These are phyloP conservation scores for Citrus unshiu DNA, from an alignment of 345 rosid genomes.

Conservation along the genomic window DNA sequence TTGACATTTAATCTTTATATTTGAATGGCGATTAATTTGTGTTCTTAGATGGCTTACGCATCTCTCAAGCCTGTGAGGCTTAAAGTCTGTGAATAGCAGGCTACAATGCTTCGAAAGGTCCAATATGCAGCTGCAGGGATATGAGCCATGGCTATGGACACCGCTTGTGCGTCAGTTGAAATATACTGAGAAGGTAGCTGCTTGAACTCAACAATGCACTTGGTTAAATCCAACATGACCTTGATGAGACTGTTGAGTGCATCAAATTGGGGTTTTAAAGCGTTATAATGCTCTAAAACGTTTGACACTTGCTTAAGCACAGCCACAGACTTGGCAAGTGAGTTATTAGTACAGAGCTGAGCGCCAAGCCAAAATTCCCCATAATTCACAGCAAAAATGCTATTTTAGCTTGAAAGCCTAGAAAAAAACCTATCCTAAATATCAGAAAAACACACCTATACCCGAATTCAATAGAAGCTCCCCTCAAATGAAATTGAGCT, in stretches of 20 bases:
- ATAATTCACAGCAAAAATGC: conserved; percentile 25
- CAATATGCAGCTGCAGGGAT: conserved; percentile 53
- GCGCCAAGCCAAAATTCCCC: conserved; percentile 44
- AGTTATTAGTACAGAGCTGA: conserved; percentile 25
- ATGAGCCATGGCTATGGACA: conserved; percentile 34
- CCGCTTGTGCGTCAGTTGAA: conserved; percentile 28
- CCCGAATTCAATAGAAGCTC: no score
- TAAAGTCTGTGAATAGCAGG: conserved; percentile 38
- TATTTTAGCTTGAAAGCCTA: no score
- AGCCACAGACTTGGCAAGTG: conserved; percentile 37
- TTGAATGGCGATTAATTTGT: background rate
- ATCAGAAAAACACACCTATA: no score
- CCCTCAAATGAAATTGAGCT: no score
- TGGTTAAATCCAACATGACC: conserved; percentile 52
- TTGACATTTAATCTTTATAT: background rate
- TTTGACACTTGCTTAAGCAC: conserved; percentile 45
- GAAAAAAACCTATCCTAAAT: no score
- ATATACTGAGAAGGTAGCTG: conserved; percentile 46
- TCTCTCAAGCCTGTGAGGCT: conserved; percentile 39
- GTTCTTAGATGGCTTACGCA: conserved; percentile 27
- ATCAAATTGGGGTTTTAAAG: conserved; percentile 33
- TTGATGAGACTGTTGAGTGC: conserved; percentile 39
- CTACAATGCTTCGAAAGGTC: conserved; percentile 49
- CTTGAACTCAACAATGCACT: conserved; percentile 42
- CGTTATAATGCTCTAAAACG: conserved; percentile 22